Evolutionary conservation across 2,329 filamentous ascomycete species (phyloP).

Genomic region (Alternaria incomplexa): DNA sequence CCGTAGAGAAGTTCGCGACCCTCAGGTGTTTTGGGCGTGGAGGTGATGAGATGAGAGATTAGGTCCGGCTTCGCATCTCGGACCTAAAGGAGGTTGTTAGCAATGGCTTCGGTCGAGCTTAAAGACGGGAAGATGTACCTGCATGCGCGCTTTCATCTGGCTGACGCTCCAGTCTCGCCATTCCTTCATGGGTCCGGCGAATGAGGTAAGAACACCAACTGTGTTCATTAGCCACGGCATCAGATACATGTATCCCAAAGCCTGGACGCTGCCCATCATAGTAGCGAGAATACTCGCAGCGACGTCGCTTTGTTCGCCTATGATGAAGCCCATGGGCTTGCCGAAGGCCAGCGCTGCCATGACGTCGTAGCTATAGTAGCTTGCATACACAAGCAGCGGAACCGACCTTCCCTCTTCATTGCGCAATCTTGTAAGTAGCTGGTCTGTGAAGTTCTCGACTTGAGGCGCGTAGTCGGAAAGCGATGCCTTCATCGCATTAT

Average conservation of each 20-base stretch:
- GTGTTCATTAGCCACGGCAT: constrained; percentile 40
- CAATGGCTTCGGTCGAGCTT: background rate
- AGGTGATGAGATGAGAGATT: constrained; percentile 29
- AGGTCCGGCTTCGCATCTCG: constrained; percentile 28
- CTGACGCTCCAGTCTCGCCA: constrained; percentile 33
- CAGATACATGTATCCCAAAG: constrained; percentile 32
- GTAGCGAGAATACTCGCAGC: constrained; percentile 35
- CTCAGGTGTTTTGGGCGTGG: constrained; percentile 16
- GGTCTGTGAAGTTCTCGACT: constrained; percentile 31
- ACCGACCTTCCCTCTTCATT: constrained; percentile 36
- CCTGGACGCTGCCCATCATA: constrained; percentile 35
- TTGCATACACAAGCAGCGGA: constrained; percentile 50
- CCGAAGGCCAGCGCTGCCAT: constrained; percentile 56
- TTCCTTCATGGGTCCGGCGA: constrained; percentile 34
- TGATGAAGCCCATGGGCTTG: constrained; percentile 48
- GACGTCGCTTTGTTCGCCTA: constrained; percentile 39
- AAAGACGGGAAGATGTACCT: constrained; percentile 9
- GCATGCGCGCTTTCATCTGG: constrained; percentile 29
- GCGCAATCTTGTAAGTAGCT: constrained; percentile 24
- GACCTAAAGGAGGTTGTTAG: constrained; percentile 8
- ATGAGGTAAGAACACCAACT: constrained; percentile 20
- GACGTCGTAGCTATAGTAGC: constrained; percentile 53
- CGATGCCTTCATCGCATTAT: constrained; percentile 36
- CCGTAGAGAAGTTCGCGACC: constrained; percentile 31
- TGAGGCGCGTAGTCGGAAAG: constrained; percentile 28